Base-by-base conservation (phyloP, 257 asterid genomes). In the Scutellaria minor region DNA sequence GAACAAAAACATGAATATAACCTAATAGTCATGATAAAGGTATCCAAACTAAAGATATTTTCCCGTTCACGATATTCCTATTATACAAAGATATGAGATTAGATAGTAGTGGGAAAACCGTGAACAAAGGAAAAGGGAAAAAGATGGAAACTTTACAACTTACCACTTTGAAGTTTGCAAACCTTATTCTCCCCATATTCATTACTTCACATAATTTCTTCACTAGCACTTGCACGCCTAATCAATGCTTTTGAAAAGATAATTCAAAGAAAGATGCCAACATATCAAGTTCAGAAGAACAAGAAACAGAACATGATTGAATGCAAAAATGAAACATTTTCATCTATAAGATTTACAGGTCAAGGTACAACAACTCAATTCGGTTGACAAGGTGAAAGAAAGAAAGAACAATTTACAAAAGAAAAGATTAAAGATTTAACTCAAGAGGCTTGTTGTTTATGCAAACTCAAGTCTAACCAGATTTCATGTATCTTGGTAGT, bases 301-400 rank as follows among this genome's bases (percentile, higher is more conserved):
- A 53, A 4, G 42, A 6, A 1, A 41, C 6, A 70, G 44, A 22
- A 53, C 46, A 58, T 1, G 11, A 15, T 7, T 46, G 20, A 55
- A 52, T 45, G 20, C 50, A 27, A 0, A 72, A 42, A 12, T 6
- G 13, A 53, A 63, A 71, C 3, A 24, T 57, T 66, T 18, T 61
- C 66, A 60, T 66, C 59, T 76, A 57, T 76, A 31, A 50, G 62
- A 77, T 77, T 82, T 79, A 86, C 83, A 70, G 45, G 80, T 70
- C 68, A 77, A 8, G 76, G 24, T 70, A 80, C 86, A 74, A 71
- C 77, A 76, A 10, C 71, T 59, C 64, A 13, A 70, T 27, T 61
- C 66, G 39, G 14, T 20, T 22, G 39, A 55, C 61, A 22, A 58
- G 64, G 7, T 58, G 22, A 42, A 78, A 67, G 64, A 77, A 67